Evolutionary conservation across 2,329 filamentous ascomycete genomes (phyloP), one percentile per base, ranked within the genome.

Genomic region (Chalaropsis ovoidea): DNA sequence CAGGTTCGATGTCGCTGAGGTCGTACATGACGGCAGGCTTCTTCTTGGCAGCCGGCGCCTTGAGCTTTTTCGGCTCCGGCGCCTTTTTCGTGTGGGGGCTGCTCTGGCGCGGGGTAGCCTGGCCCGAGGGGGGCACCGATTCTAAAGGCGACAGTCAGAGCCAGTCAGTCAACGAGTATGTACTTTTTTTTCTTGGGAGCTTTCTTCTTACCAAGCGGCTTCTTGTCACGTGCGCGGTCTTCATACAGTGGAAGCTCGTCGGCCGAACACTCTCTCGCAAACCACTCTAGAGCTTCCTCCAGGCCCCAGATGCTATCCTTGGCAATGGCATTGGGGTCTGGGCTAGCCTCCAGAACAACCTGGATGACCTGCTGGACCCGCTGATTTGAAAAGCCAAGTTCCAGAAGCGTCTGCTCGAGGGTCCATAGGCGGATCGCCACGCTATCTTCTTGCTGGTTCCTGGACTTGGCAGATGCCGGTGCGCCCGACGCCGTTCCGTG

Each of bases 261-360:
- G 68, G 80, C 77, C 15, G 81, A 77, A 70, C 87, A 89, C 72
- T 94, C 84, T 69, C 89, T 79, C n/a, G 90, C 89, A 64, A 97
- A 81, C 90, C 91, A 96, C 70, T 96, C 90, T 22, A 99, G 74
- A 31, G 89, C 86, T 75, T 96, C 92, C 68, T 95, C 87, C 43
- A 97, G 77, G 10, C 92, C 91, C 89, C 90, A 95, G 15, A 91
- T 82, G 54, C 81, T 80, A 69, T 90, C 88, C 70, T 84, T 87
- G 68, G 74, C 78, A 22, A 77, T 76, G 11, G 77, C 71, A 2
- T 79, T 77, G 54, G 54, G 81, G 68, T 84, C 85, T 39, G 85
- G 80, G 35, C 85, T 84, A 69, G 88, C 86, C 52, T 86, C 80
- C 65, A 92, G 75, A 56, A 90, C 80, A 71, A 87, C 79, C 69